A percentile compares a stretch with the other conserved stretches of the same genome.
Conservation (phyloP, 2,329 filamentous ascomycete genomes). For the Alternaria sp. region DNA sequence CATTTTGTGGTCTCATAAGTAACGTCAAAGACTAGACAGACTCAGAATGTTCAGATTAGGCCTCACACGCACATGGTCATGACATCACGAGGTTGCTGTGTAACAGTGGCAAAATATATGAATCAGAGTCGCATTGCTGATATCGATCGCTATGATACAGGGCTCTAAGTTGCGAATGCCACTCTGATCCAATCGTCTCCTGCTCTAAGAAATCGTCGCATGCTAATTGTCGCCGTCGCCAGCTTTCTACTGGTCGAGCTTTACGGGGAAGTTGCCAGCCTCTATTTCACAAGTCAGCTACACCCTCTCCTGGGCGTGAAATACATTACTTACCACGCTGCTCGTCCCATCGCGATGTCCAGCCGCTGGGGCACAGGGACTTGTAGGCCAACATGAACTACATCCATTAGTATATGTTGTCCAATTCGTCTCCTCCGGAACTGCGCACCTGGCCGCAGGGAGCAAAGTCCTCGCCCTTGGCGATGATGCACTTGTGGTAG, state of each 20-base stretch:
- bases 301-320: background rate
- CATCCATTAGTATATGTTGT: constrained; percentile 25
- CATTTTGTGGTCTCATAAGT: background rate
- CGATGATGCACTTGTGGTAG: constrained; percentile 99
- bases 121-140: constrained; percentile 42
- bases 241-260: constrained; percentile 48
- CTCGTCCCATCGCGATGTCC: constrained; percentile 95
- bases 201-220: constrained; percentile 30
- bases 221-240: constrained; percentile 22
- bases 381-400: constrained; percentile 97
- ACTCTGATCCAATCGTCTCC: constrained; percentile 33
- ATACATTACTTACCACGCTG: constrained; percentile 77
- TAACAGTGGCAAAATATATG: constrained; percentile 12
- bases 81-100: constrained; percentile 13
- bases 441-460: constrained; percentile 87
- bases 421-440: background rate
- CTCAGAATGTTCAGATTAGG: background rate
- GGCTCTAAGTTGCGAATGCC: constrained; percentile 34
- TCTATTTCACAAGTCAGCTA: constrained; percentile 31
- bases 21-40: background rate
- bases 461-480: constrained; percentile 98
- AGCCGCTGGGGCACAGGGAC: constrained; percentile 94
- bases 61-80: background rate
- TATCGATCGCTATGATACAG: constrained; percentile 44
- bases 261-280: constrained; percentile 49